phyloP scores from a whole-genome alignment of 1,284 basidiomycete genomes.

The Trametes polyzona region DNA sequence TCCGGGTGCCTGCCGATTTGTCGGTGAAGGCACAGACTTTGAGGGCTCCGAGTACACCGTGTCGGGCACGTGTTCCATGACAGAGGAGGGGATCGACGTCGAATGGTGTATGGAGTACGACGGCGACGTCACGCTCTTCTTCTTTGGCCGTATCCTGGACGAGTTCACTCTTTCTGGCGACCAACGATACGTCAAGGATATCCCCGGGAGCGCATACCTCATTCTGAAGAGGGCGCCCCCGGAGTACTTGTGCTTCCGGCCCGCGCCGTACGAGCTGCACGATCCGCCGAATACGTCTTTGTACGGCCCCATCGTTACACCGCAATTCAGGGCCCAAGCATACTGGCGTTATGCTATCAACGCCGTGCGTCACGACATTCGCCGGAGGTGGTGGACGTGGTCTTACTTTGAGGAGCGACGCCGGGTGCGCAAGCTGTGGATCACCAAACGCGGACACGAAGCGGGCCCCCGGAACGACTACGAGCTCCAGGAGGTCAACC shows the following conservation, averaged over 20 bases:
- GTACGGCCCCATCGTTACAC: background rate
- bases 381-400: conserved; percentile 9
- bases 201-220: conserved; percentile 7
- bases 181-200: conserved; percentile 13
- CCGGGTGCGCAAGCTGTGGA: background rate
- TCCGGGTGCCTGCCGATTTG: background rate
- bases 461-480: background rate
- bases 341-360: conserved; percentile 30
- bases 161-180: conserved; percentile 13
- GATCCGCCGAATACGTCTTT: conserved; percentile 4
- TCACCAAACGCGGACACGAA: background rate
- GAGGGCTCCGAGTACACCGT: conserved; percentile 4
- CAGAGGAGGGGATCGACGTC: conserved; percentile 4
- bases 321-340: conserved; percentile 8
- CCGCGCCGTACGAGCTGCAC: background rate
- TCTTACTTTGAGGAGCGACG: conserved; percentile 1
- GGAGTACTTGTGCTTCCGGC: background rate
- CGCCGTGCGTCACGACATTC: conserved; percentile 18
- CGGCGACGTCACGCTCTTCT: conserved; percentile 7
- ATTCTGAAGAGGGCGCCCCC: conserved; percentile 1
- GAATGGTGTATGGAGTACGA: conserved; percentile 10
- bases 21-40: conserved; percentile 7
- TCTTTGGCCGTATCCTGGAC: conserved; percentile 8
- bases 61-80: background rate
- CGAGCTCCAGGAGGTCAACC: background rate